Percentiles rank a stretch among this genome's conserved stretches.
Conservation (phyloP, 2,329 filamentous ascomycete species). For the Clonostachys solani region DNA sequence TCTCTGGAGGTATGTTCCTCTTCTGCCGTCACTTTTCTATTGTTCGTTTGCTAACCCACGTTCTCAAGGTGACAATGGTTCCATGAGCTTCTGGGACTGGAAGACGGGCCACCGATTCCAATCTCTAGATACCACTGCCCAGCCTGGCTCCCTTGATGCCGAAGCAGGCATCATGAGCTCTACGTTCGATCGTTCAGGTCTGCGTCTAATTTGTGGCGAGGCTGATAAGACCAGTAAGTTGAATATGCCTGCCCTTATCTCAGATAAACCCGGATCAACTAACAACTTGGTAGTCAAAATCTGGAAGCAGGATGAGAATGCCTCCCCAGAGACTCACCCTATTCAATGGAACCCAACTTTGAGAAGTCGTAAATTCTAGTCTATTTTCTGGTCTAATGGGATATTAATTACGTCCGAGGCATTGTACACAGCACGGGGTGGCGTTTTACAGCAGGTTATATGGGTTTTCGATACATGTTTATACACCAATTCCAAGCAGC, state of each 20-base stretch:
- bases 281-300: constrained; percentile 65
- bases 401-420: background rate
- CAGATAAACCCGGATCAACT: constrained; percentile 5
- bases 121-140: constrained; percentile 82
- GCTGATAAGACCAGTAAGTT: constrained; percentile 84
- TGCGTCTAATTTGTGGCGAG: constrained; percentile 89
- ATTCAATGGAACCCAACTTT: constrained; percentile 87
- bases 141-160: constrained; percentile 89
- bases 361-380: constrained; percentile 69
- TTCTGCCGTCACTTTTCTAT: background rate
- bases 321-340: constrained; percentile 87
- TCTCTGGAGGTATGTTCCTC: constrained; percentile 64
- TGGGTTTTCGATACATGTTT: constrained; percentile 3
- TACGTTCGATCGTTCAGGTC: constrained; percentile 83
- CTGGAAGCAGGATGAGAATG: constrained; percentile 90
- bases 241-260: background rate
- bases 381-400: background rate
- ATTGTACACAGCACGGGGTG: too few relatives aligned
- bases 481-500: constrained; percentile 61
- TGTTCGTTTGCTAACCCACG: background rate
- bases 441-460: too few relatives aligned
- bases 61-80: constrained; percentile 73
- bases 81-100: constrained; percentile 98
- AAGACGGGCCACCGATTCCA: constrained; percentile 94
- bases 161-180: constrained; percentile 94